A percentile compares a stretch with the other conserved stretches of the same genome.
phyloP scores from a whole-genome alignment of 179 eudicot species.

The Silene coronaria region DNA sequence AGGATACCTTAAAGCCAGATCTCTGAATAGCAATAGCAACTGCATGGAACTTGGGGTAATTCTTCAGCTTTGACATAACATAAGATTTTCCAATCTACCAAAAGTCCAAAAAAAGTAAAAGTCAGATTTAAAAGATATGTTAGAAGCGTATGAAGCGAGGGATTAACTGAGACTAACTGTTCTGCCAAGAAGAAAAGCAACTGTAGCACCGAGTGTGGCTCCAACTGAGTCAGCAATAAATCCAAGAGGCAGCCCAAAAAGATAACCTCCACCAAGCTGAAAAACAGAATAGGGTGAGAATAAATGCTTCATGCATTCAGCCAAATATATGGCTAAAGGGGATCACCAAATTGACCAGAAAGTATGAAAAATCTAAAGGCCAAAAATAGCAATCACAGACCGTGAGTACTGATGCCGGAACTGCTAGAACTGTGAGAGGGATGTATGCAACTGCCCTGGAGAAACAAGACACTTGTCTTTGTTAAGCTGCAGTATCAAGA shows the following conservation, averaged over 20 bases:
- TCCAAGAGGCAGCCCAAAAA: conserved; percentile 89
- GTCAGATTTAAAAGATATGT: background rate
- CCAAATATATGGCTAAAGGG: background rate
- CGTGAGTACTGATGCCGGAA: conserved; percentile 85
- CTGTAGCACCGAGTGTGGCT: conserved; percentile 79
- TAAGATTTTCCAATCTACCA: conserved; percentile 77
- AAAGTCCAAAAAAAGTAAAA: conserved; percentile 9
- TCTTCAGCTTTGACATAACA: conserved; percentile 77
- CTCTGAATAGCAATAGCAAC: conserved; percentile 71
- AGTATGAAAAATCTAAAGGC: background rate
- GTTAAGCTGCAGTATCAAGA: background rate
- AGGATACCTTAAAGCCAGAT: conserved; percentile 89
- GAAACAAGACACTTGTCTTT: conserved; percentile 16
- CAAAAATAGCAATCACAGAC: conserved; percentile 37
- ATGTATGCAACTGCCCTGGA: conserved; percentile 83
- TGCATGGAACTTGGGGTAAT: conserved; percentile 84
- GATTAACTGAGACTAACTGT: conserved; percentile 50
- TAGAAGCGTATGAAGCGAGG: background rate
- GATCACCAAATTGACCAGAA: conserved; percentile 7
- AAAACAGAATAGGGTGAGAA: conserved; percentile 9
- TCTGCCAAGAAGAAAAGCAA: conserved; percentile 85
- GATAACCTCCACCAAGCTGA: conserved; percentile 97
- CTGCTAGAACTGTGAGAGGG: conserved; percentile 82
- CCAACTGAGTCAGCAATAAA: conserved; percentile 88
- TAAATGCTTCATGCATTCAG: conserved; percentile 1